phyloP scores from a whole-genome alignment of 2,329 filamentous ascomycete species.

The Gaeumannomyces sp. region DNA sequence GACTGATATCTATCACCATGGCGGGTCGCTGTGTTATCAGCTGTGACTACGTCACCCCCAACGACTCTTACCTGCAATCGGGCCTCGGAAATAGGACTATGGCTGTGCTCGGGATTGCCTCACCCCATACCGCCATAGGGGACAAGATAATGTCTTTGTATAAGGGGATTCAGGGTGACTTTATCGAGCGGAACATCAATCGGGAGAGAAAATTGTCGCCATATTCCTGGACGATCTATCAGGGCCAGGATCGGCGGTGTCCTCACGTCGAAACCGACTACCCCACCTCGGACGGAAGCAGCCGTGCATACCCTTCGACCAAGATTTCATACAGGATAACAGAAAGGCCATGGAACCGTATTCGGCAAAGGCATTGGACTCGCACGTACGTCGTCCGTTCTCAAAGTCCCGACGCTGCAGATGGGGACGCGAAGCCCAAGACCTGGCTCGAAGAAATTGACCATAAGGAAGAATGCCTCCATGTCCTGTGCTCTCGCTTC shows the following conservation, averaged over 20 bases:
- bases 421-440: not conserved
- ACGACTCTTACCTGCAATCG: not conserved
- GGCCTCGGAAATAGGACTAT: accelerated
- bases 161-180: not conserved
- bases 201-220: too few species aligned
- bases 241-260: too few species aligned
- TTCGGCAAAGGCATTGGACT: not conserved
- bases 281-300: too few species aligned
- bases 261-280: too few species aligned
- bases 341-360: not conserved
- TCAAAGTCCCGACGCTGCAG: not conserved
- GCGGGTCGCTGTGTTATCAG: not conserved
- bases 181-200: too few species aligned
- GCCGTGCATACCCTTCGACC: too few species aligned
- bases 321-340: too few species aligned
- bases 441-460: not conserved
- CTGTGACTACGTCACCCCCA: not conserved
- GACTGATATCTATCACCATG: not conserved
- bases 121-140: not conserved
- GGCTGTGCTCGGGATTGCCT: not conserved
- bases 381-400: not conserved
- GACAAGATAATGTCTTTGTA: not conserved
- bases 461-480: not conserved
- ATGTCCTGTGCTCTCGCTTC: not conserved
- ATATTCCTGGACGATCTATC: too few species aligned